These are phyloP conservation scores for Triglochin maritima DNA, from an alignment of 106 monocot species.

Conservation along the genomic window DNA sequence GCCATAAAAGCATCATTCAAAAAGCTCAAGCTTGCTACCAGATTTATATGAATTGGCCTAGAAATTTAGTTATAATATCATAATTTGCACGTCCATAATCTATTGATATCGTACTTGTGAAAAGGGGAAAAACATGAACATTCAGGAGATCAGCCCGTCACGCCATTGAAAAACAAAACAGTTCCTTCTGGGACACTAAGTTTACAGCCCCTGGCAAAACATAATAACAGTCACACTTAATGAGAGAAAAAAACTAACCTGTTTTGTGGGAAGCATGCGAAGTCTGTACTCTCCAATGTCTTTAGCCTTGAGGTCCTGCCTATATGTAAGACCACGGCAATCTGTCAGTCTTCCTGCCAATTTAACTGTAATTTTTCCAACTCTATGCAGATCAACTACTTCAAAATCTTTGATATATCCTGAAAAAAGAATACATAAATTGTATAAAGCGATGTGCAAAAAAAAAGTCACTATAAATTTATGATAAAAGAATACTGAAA, in stretches of 20 bases:
- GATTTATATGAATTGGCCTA: no score
- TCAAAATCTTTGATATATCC: conserved; percentile 92
- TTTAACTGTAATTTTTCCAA: conserved; percentile 83
- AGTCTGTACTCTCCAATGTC: conserved; percentile 58
- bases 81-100: no score
- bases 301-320: conserved; percentile 79
- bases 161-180: background rate
- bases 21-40: no score
- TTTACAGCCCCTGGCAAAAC: no score
- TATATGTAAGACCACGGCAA: conserved; percentile 69
- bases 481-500: background rate
- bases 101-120: no score
- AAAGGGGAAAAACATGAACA: background rate
- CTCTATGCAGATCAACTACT: conserved; percentile 78
- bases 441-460: background rate
- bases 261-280: conserved; percentile 71
- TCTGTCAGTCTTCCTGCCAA: conserved; percentile 81
- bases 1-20: no score
- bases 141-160: background rate
- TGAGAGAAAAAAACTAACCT: conserved; percentile 23
- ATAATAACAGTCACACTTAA: background rate
- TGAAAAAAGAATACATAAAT: conserved; percentile 16
- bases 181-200: background rate
- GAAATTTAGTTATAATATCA: no score
- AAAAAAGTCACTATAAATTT: background rate